Percentiles rank a stretch among this genome's conserved stretches.
Conservation (phyloP, 352 stramenopile species). For the Pythium dissimile region DNA sequence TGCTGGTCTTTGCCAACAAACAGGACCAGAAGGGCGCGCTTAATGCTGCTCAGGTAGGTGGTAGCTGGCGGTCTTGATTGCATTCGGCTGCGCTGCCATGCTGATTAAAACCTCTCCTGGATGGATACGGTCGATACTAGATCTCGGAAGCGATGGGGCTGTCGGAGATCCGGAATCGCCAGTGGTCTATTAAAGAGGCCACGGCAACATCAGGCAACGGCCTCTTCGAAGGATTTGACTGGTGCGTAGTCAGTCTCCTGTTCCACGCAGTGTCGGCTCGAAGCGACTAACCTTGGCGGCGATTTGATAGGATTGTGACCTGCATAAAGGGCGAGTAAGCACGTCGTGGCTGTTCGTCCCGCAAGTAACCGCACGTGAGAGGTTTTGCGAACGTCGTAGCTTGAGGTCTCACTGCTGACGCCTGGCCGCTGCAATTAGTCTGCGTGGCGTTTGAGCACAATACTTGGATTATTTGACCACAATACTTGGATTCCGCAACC, state of each 20-base stretch:
- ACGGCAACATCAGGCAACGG: conserved; percentile 97
- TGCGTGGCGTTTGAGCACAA: too few relatives aligned
- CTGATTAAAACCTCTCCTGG: too few relatives aligned
- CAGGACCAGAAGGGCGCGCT: conserved; percentile 97
- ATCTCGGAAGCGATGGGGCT: conserved; percentile 98
- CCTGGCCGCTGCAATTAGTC: too few relatives aligned
- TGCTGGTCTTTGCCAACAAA: conserved; percentile 99
- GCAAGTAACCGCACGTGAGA: too few relatives aligned
- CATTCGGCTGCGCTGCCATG: too few relatives aligned
- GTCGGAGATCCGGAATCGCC: conserved; percentile 97
- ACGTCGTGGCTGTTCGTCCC: too few relatives aligned
- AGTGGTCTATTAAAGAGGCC: conserved; percentile 99
- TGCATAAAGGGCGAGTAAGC: conserved; percentile 87
- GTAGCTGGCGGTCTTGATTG: too few relatives aligned
- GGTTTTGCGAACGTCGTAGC: too few relatives aligned
- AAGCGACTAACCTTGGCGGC: conserved; percentile 9
- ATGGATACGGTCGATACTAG: conserved; percentile 35
- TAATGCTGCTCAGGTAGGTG: conserved; percentile 75
- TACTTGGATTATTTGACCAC: too few relatives aligned
- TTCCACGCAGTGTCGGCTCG: background rate
- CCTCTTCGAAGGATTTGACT: conserved; percentile 99
- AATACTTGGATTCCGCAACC: too few relatives aligned
- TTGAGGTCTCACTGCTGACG: too few relatives aligned
- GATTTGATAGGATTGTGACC: conserved; percentile 77
- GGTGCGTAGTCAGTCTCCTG: conserved; percentile 45